Evolutionary conservation across 352 stramenopile genomes (phyloP).

Genomic region (Phytophthora sp.): DNA sequence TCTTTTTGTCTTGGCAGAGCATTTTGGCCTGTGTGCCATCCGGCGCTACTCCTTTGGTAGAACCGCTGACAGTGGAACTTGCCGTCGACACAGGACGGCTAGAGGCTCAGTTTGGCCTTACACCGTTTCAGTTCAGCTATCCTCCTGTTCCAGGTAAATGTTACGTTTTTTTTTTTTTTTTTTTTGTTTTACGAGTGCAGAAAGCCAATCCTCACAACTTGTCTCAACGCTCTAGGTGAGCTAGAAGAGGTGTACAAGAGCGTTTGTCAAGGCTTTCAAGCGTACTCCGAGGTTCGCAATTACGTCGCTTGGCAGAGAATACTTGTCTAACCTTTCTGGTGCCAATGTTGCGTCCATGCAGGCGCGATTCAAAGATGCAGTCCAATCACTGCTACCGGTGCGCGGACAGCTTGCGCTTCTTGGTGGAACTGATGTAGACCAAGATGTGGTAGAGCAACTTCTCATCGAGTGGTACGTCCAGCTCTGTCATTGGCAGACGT

Average conservation of each 20-base stretch:
- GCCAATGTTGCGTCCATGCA: conserved; percentile 14
- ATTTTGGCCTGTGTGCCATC: conserved; percentile 59
- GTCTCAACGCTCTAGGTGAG: conserved; percentile 32
- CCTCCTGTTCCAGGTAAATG: conserved; percentile 33
- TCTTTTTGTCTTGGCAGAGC: conserved; percentile 44
- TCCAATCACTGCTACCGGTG: conserved; percentile 57
- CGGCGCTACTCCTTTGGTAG: conserved; percentile 23
- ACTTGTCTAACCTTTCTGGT: neutral
- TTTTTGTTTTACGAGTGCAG: neutral
- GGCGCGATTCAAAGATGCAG: conserved; percentile 64
- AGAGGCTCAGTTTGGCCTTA: conserved; percentile 44
- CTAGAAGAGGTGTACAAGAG: conserved; percentile 52
- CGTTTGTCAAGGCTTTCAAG: conserved; percentile 72
- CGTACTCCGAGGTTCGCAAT: conserved; percentile 64
- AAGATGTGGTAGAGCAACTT: conserved; percentile 78
- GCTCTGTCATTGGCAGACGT: neutral
- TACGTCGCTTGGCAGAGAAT: neutral
- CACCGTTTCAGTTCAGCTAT: conserved; percentile 70
- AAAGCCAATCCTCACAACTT: neutral
- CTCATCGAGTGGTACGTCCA: conserved; percentile 75
- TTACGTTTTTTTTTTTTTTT: neutral
- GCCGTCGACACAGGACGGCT: conserved; percentile 50
- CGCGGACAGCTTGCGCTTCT: conserved; percentile 75
- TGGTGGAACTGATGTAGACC: conserved; percentile 70
- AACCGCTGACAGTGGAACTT: conserved; percentile 32